phyloP scores from a whole-genome alignment of 2,329 filamentous ascomycete genomes.

The Macrophomina tecta region DNA sequence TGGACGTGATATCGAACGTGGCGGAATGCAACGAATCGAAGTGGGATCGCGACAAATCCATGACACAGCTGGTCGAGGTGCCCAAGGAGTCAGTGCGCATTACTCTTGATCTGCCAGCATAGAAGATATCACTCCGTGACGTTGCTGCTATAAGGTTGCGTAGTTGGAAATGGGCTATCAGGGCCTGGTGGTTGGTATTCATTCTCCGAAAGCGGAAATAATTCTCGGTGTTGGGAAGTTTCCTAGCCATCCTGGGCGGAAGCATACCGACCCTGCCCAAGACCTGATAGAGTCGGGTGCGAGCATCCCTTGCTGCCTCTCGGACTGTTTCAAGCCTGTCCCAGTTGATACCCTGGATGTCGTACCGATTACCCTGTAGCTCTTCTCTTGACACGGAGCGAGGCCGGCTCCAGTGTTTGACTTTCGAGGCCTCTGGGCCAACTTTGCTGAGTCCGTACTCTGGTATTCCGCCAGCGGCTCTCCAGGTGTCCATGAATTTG shows the following conservation, averaged over 20 bases:
- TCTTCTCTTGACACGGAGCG: conserved; percentile 39
- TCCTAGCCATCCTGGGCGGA: conserved; percentile 4
- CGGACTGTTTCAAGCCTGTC: conserved; percentile 39
- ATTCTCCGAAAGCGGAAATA: conserved; percentile 58
- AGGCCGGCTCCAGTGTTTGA: conserved; percentile 33
- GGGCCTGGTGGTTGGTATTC: conserved; percentile 56
- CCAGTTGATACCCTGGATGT: conserved; percentile 49
- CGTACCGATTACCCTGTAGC: conserved; percentile 42
- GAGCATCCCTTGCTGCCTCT: conserved; percentile 25
- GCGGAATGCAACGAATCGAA: conserved; percentile 30
- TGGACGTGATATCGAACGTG: conserved; percentile 57
- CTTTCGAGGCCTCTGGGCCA: conserved; percentile 17
- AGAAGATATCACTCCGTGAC: conserved; percentile 62
- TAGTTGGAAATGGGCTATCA: conserved; percentile 65
- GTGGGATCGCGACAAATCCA: conserved; percentile 52
- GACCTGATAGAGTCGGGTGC: conserved; percentile 17
- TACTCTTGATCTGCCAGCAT: conserved; percentile 54
- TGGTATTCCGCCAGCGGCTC: conserved; percentile 5
- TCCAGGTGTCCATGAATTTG: conserved; percentile 30
- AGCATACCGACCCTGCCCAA: neutral
- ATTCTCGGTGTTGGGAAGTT: conserved; percentile 48
- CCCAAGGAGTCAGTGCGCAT: conserved; percentile 57
- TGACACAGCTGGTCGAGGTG: conserved; percentile 47
- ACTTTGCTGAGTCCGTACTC: conserved; percentile 13
- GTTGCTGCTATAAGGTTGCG: conserved; percentile 63